Conservation (phyloP, 176 grass and related monocot species). For the Poa annua region DNA sequence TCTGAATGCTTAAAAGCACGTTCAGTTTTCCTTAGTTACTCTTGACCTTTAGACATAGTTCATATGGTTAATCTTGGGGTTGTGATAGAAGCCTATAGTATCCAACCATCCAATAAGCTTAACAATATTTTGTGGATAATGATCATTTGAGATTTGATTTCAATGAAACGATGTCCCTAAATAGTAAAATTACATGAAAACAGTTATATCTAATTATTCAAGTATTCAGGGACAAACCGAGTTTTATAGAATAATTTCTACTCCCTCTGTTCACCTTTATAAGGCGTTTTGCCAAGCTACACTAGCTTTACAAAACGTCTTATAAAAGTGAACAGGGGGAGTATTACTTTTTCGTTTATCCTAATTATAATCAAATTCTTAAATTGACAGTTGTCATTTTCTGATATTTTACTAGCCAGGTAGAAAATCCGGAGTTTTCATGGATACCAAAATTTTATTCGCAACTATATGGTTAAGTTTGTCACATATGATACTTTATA, state of each 20-base stretch:
- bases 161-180: neutral
- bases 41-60: neutral
- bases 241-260: no score
- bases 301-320: no score
- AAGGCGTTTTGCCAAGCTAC: no score
- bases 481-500: neutral
- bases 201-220: neutral
- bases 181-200: neutral
- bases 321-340: no score
- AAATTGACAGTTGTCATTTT: neutral
- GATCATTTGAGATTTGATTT: neutral
- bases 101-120: neutral
- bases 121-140: slow-evolving; percentile 12
- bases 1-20: neutral
- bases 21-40: neutral
- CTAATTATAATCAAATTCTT: slow-evolving; percentile 6
- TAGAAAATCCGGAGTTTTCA: neutral
- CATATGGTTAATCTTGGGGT: neutral
- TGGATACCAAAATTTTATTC: neutral
- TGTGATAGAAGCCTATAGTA: slow-evolving; percentile 8
- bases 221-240: no score
- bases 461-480: slow-evolving; percentile 22
- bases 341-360: neutral
- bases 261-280: no score
- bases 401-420: neutral